Evolutionary conservation across 805 yeast species (phyloP), one percentile per base, ranked within the genome.

Genomic region (Wickerhamiella azymoides): DNA sequence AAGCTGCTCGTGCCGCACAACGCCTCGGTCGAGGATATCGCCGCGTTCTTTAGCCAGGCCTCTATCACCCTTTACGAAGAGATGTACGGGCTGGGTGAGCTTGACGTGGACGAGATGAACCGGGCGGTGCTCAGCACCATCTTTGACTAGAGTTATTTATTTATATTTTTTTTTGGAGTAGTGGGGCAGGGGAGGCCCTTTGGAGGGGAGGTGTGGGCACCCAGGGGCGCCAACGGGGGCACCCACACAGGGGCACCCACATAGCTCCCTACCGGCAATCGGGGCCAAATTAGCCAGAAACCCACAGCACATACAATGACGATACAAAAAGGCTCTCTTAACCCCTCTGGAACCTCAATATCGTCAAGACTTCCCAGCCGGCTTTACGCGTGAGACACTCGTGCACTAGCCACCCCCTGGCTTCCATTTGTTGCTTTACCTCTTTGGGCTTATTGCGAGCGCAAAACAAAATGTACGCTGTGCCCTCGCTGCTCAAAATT

Each of bases 291-390:
- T 7, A 21, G 24, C 24, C 24, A 21, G 24, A 21, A 21, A 21
- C 24, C 7, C 24, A 21, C 24, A 21, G 7, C 24, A 4, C 7
- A 5, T 21, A 21, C 24, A 21, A 21, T 21, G 7, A 5, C 24
- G 7, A 21, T 5, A 21, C 24, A 21, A 21, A 5, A 4, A 28
- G 8, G 33, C 33, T 6, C 24, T 4, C 13, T 24, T 16, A 5
- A n/a, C 24, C 13, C 14, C 51, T 60, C 40, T 46, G 57, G 55
- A 88, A 84, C 51, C 77, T 70, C 62, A 80, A 76, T 8, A 89
- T 80, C 46, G 84, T 74, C 32, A 92, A 66, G 10, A 81, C 89
- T 62, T 92, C 98, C 96, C 97, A 86, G 0, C 97, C 97, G 1
- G 96, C 95, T 56, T 83, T 84, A 46, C 96, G 69, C 38, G 70